A percentile compares a stretch with the other conserved stretches of the same genome.
These are phyloP conservation scores for Cadophora gregata DNA, from an alignment of 2,329 filamentous ascomycete species.

Conservation along the genomic window DNA sequence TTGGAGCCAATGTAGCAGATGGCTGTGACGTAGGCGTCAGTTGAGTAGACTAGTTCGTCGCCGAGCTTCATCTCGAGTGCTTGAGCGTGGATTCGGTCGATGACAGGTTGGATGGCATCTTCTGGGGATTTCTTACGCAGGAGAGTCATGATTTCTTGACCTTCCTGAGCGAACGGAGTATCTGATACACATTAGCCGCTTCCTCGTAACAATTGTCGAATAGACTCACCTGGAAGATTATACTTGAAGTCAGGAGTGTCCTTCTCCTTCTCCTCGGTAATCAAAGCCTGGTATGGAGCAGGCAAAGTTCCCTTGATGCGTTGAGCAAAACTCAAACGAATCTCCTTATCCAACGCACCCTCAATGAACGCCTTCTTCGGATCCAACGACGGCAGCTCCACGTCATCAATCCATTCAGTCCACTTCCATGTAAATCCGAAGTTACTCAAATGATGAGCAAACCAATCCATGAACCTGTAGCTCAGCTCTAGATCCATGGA, in stretches of 20 bases:
- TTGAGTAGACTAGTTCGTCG: conserved; percentile 84
- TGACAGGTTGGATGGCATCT: conserved; percentile 82
- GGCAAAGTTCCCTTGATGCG: conserved; percentile 94
- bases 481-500: conserved; percentile 85
- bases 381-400: conserved; percentile 76
- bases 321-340: conserved; percentile 93
- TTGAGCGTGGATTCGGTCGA: conserved; percentile 81
- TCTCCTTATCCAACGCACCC: conserved; percentile 93
- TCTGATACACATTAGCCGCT: conserved; percentile 51
- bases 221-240: conserved; percentile 68
- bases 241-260: conserved; percentile 98
- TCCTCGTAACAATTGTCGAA: neutral
- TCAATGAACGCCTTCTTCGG: conserved; percentile 93
- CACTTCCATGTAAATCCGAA: conserved; percentile 99
- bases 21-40: conserved; percentile 90
- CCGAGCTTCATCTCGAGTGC: conserved; percentile 70
- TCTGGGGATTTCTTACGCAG: conserved; percentile 85
- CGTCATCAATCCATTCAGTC: conserved; percentile 94
- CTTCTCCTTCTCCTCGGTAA: conserved; percentile 87
- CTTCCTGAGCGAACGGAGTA: conserved; percentile 82
- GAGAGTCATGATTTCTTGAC: conserved; percentile 78
- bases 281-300: conserved; percentile 78
- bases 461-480: conserved; percentile 95
- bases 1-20: conserved; percentile 95
- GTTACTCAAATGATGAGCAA: conserved; percentile 96